Conservation (phyloP, 1,284 basidiomycete genomes). For the Golubevia pallescens region DNA sequence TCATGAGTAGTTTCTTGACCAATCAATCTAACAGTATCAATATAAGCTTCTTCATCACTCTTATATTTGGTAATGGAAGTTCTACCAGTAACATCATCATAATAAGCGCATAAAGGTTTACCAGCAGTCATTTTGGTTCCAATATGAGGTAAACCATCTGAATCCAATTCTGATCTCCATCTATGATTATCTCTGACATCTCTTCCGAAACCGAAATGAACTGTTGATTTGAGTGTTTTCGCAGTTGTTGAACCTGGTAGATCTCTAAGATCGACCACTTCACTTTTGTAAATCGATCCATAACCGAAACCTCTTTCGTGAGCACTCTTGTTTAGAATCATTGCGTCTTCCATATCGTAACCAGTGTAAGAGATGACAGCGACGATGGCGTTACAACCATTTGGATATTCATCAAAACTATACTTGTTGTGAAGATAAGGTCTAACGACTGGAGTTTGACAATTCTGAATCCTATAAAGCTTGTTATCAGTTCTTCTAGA, state of each 20-base stretch:
- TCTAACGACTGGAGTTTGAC: constrained; percentile 59
- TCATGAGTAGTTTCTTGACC: constrained; percentile 41
- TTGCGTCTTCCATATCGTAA: constrained; percentile 65
- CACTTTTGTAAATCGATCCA: constrained; percentile 60
- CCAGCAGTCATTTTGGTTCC: constrained; percentile 46
- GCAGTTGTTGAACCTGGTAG: neutral
- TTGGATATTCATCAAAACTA: constrained; percentile 61
- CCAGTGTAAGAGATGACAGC: constrained; percentile 64
- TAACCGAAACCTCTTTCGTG: constrained; percentile 63
- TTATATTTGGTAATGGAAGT: constrained; percentile 58
- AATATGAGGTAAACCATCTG: constrained; percentile 51
- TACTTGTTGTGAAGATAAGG: constrained; percentile 58
- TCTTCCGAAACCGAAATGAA: constrained; percentile 57
- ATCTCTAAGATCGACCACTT: constrained; percentile 53
- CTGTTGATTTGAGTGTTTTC: neutral
- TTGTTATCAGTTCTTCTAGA: constrained; percentile 61
- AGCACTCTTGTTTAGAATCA: constrained; percentile 63
- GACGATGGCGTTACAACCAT: constrained; percentile 61
- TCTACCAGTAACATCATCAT: constrained; percentile 50
- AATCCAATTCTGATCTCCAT: constrained; percentile 41
- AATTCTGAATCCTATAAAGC: constrained; percentile 60
- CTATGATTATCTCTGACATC: constrained; percentile 38
- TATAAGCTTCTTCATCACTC: constrained; percentile 57
- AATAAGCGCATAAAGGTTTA: constrained; percentile 47
- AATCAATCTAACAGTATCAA: constrained; percentile 60